Evolutionary conservation across 139 green algal species (phyloP), one percentile per base, ranked within the genome.

Genomic region (Eudorina sp.): DNA sequence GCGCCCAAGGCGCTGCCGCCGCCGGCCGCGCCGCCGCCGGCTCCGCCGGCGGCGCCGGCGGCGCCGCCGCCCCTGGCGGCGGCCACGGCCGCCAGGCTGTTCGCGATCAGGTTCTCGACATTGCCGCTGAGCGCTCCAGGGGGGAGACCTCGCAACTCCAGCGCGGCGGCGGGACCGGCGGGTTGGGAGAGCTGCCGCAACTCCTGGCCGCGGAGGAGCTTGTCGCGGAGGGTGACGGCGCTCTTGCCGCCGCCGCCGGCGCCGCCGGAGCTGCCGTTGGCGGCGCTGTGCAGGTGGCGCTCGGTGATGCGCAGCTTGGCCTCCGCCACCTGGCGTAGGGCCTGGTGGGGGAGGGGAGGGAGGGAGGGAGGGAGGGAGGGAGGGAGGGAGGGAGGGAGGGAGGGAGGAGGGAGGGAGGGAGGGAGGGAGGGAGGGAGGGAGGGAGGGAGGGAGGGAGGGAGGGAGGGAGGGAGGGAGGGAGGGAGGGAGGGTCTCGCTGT

Each of bases 301-400:
- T 86, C 62, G 2, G 80, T 91, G 55, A 91, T 83, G 25, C 84
- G 84, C 7, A 89, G 48, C 74, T 91, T 91, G 14, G 85, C 82
- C 29, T 74, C 72, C 2, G 88, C 88, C 8, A 91, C 55, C 78
- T 81, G 73, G 16, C 88, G 81, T 38, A 91, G 74, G 1, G 75
- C 80, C 88, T 91, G 79, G 7, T 40, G 36, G 34, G 68, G 68
- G 34, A 40, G 29, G 77, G 48, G 11, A 84, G n/a, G 45, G 48
- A 84, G n/a, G 51, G 9, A 84, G 27, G 77, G 36, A 73, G 27
- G 25, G 13, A 45, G 58, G 19, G 7, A 69, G 25, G 13, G 51
- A 58, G 51, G 51, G 51, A 58, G 51, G 51, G 51, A 58, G 51
- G 51, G 13, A 58, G 51, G 13, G 51, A 58, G 51, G 51, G 51